These are phyloP conservation scores for Neurospora sp. DNA, from an alignment of 495 filamentous ascomycete species.

Conservation along the genomic window DNA sequence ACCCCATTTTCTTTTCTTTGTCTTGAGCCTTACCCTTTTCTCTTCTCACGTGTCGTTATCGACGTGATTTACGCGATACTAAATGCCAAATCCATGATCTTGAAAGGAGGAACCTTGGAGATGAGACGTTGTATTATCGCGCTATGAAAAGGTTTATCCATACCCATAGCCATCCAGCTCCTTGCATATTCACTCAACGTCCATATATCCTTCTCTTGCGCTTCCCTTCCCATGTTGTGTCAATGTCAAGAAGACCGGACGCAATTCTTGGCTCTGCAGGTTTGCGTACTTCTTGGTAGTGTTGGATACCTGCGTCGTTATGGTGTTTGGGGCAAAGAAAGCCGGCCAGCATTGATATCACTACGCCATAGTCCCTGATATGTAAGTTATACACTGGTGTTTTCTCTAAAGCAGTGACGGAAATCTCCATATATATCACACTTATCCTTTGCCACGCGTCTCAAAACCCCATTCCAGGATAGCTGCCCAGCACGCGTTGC, in stretches of 20 bases:
- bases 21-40: neutral
- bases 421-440: neutral
- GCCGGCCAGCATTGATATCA: neutral
- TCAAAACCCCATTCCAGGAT: neutral
- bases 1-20: neutral
- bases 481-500: neutral
- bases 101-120: neutral
- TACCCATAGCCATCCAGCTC: neutral
- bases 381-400: neutral
- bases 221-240: neutral
- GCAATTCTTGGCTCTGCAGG: neutral
- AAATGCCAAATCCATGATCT: neutral
- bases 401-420: neutral
- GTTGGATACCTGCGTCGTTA: neutral
- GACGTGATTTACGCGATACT: neutral
- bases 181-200: neutral
- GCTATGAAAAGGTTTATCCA: neutral
- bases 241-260: neutral
- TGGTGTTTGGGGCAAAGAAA: neutral
- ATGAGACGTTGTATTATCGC: neutral
- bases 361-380: neutral
- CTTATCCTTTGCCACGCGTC: neutral
- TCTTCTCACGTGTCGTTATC: neutral
- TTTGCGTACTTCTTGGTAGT: neutral
- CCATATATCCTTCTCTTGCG: neutral